phyloP scores from a whole-genome alignment of 805 yeast genomes.

The Candida stauntonica region DNA sequence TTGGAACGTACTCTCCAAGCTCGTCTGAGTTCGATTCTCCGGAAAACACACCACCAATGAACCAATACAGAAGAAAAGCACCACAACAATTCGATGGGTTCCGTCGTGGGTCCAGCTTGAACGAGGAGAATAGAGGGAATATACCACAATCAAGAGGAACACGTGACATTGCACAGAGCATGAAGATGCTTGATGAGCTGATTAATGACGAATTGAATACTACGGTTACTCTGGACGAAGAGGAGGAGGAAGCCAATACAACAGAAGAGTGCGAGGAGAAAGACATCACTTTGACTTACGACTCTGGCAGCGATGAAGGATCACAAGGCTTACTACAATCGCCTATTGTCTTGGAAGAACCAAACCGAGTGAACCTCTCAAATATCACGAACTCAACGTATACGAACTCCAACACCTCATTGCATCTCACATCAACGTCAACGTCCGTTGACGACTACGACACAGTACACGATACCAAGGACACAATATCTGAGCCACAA shows the following conservation, averaged over 20 bases:
- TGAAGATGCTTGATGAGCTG: slow-evolving; percentile 32
- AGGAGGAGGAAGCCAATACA: slow-evolving; percentile 12
- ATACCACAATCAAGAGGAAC: slow-evolving; percentile 39
- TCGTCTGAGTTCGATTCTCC: slow-evolving; percentile 43
- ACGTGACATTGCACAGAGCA: slow-evolving; percentile 37
- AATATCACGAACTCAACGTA: slow-evolving; percentile 24
- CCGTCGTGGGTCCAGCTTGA: neutral
- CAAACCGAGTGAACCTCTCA: slow-evolving; percentile 15
- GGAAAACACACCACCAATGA: slow-evolving; percentile 22
- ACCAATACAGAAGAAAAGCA: slow-evolving; percentile 15
- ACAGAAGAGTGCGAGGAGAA: slow-evolving; percentile 12
- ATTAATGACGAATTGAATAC: slow-evolving; percentile 25
- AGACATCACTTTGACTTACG: slow-evolving; percentile 14
- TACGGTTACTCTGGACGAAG: slow-evolving; percentile 13
- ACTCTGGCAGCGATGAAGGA: slow-evolving; percentile 10
- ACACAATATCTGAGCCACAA: neutral
- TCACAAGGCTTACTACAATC: slow-evolving; percentile 11
- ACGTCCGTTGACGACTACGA: slow-evolving; percentile 15
- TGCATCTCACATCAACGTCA: slow-evolving; percentile 12
- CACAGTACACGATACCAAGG: neutral
- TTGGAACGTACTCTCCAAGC: slow-evolving; percentile 44
- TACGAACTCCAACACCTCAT: slow-evolving; percentile 21
- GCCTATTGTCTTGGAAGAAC: slow-evolving; percentile 19
- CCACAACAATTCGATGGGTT: slow-evolving; percentile 5
- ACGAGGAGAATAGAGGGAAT: slow-evolving; percentile 17